phyloP scores from a whole-genome alignment of 2,329 filamentous ascomycete species.

The Cladosporium oxysporum region DNA sequence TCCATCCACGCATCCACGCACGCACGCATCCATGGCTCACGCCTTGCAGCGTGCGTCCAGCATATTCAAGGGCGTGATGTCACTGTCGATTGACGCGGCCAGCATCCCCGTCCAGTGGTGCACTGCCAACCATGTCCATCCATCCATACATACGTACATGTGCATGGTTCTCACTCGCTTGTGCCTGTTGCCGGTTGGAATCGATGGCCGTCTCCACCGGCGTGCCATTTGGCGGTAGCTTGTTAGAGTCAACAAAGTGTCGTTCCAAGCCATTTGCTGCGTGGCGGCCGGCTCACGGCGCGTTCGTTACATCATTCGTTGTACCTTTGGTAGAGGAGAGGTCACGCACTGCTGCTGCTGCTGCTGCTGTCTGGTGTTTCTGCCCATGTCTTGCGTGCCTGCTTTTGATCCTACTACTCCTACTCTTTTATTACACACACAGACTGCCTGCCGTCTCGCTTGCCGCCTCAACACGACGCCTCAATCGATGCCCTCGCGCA shows the following conservation, averaged over 20 bases:
- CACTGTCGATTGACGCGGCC: background rate
- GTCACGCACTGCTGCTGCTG: background rate
- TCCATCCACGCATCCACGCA: background rate
- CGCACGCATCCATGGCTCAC: background rate
- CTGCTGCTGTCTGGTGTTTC: background rate
- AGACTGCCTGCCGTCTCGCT: constrained; percentile 2
- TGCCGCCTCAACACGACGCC: background rate
- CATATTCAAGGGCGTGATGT: constrained; percentile 2
- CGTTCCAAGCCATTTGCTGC: background rate
- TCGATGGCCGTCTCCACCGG: background rate
- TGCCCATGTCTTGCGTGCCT: background rate
- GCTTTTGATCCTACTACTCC: background rate
- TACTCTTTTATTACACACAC: background rate
- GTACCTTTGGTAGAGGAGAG: constrained; percentile 3
- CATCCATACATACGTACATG: background rate
- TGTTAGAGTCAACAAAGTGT: background rate
- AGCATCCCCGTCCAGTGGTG: background rate
- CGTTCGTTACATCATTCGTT: constrained; percentile 9
- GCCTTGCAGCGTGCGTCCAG: constrained; percentile 2
- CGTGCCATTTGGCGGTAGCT: background rate
- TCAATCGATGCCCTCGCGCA: constrained; percentile 1
- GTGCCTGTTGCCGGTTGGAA: background rate
- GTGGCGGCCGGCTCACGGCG: constrained; percentile 9
- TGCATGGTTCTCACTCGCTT: constrained; percentile 1
- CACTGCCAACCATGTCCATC: background rate